A percentile compares a stretch with the other conserved stretches of the same genome.
These are phyloP conservation scores for Tieghemostelium lacteum DNA, from an alignment of 78 protist species.

Conservation along the genomic window DNA sequence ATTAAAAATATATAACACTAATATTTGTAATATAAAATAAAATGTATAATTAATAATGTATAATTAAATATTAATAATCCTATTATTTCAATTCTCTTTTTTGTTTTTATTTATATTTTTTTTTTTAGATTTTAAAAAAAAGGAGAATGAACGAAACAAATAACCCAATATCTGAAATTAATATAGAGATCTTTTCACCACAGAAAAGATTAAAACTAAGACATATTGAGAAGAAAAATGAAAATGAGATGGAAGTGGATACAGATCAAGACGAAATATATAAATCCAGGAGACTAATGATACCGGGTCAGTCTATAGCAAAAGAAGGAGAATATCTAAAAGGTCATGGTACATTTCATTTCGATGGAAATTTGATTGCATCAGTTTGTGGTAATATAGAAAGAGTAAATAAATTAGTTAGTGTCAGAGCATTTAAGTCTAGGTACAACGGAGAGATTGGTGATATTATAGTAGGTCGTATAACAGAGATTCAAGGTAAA, in stretches of 20 bases:
- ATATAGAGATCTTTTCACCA: constrained; percentile 74
- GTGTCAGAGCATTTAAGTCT: constrained; percentile 81
- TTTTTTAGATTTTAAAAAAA: background rate
- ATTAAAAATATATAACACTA: background rate
- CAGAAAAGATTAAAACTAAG: constrained; percentile 50
- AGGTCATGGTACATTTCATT: constrained; percentile 81
- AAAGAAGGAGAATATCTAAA: constrained; percentile 72
- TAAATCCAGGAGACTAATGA: constrained; percentile 9
- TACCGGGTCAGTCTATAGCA: constrained; percentile 75
- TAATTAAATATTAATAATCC: background rate
- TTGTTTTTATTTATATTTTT: background rate
- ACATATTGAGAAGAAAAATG: background rate
- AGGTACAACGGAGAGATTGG: constrained; percentile 91
- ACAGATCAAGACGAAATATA: background rate
- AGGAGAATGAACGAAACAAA: background rate
- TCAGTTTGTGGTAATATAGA: constrained; percentile 91
- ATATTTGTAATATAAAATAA: no score
- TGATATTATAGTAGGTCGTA: constrained; percentile 92
- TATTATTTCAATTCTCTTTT: background rate
- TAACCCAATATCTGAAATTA: constrained; percentile 38
- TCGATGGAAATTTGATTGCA: constrained; percentile 29
- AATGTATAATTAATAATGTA: no score
- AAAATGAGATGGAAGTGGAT: background rate
- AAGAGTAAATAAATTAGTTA: constrained; percentile 81
- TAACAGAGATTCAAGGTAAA: constrained; percentile 72